These are phyloP conservation scores for Nakaseomyces uthaithaninus DNA, from an alignment of 1,139 yeast species.

Conservation along the genomic window DNA sequence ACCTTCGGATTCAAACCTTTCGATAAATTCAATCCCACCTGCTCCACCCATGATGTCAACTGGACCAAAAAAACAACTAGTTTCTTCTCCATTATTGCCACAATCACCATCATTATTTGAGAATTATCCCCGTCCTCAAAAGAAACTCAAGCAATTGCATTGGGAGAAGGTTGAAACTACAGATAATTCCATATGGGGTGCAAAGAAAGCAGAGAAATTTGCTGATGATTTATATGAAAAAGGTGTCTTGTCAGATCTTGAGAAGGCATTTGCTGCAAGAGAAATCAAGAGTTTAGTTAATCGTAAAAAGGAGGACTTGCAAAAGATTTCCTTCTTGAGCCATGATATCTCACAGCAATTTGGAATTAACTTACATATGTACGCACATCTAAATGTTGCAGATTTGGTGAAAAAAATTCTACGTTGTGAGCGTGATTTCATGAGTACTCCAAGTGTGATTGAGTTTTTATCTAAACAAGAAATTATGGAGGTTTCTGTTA, in stretches of 20 bases:
- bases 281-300: conserved; percentile 51
- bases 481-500: conserved; percentile 55
- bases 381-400: conserved; percentile 44
- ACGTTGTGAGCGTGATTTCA: conserved; percentile 52
- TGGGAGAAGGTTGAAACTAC: conserved; percentile 72
- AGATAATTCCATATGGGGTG: conserved; percentile 60
- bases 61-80: conserved; percentile 25
- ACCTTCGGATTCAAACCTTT: conserved; percentile 34
- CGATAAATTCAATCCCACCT: conserved; percentile 36
- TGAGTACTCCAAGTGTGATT: conserved; percentile 52
- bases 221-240: conserved; percentile 54
- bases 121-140: conserved; percentile 64
- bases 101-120: conserved; percentile 44
- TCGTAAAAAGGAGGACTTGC: conserved; percentile 38
- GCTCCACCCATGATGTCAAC: conserved; percentile 31
- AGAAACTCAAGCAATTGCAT: conserved; percentile 70
- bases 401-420: conserved; percentile 52
- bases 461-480: conserved; percentile 68
- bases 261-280: conserved; percentile 68
- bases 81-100: conserved; percentile 34
- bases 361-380: conserved; percentile 66
- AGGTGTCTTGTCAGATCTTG: conserved; percentile 72
- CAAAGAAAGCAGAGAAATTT: conserved; percentile 40
- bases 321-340: conserved; percentile 53
- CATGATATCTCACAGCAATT: conserved; percentile 72